Base-by-base conservation (phyloP, 1,284 basidiomycete species). In the Cryptococcus deneoformans region DNA sequence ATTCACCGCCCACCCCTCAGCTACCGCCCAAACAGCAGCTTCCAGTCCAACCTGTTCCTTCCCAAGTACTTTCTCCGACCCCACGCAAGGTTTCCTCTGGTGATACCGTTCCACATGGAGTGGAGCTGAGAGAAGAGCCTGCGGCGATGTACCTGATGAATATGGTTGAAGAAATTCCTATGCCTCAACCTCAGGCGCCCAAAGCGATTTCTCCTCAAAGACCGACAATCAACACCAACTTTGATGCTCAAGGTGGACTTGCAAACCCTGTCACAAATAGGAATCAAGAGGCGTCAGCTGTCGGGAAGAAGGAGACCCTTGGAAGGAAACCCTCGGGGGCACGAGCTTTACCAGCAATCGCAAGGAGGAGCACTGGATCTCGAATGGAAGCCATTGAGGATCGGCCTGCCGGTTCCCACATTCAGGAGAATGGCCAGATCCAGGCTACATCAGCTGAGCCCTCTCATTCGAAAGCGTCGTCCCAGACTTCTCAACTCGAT, bases 261-360 rank as follows among this genome's bases (percentile, higher is more conserved):
- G 12, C 3, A 42, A 11, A 11, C 16, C 4, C 11, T 11, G 12
- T 12, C 12, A 42, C 40, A 11, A 42, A 16, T 20, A 43, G 51
- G 45, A 37, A 50, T 11, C 29, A 29, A 29, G 29, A 29, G 29
- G 29, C 29, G 5, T 5, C 29, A 29, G 29, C 3, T 29, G 29
- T 29, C 5, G 29, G 29, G 29, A 29, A 29, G 29, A 29, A 29
- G 29, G 29, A 29, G 29, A 51, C 29, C 57, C 39, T 88, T 46
- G 86, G 86, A 67, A 82, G 87, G 68, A 87, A 87, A 72, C 90
- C 90, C 14, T 88, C 88, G 46, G 90, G 90, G 43, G 90, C 90
- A 84, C 87, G 90, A 84, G 89, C 87, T 50, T 65, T 66, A 42
- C 86, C 82, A 54, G 20, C 20, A 20, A 20, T 20, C 29, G 80